A percentile compares a stretch with the other conserved stretches of the same genome.
phyloP scores from a whole-genome alignment of 2,329 filamentous ascomycete genomes.

The Ceratocystis albifundus region DNA sequence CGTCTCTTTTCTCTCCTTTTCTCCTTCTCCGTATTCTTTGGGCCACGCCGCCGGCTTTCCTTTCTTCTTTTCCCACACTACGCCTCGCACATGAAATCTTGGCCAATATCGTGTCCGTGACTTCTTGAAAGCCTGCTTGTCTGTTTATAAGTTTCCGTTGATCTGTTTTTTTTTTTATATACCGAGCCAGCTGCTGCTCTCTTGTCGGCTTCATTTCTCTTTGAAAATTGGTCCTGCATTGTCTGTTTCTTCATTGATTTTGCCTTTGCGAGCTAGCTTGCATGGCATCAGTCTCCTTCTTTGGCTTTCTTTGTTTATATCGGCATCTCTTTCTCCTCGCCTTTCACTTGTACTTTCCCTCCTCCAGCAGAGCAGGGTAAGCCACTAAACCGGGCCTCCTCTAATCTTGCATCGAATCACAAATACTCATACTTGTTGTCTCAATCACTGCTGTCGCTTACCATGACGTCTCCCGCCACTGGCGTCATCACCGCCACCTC shows the following conservation, averaged over 20 bases:
- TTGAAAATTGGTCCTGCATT: not conserved
- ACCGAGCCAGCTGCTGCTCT: not conserved
- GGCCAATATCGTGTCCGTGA: not conserved
- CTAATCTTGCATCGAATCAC: not conserved
- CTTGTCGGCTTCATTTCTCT: not conserved
- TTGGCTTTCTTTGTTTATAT: not conserved
- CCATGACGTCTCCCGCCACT: not conserved
- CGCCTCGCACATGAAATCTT: too few relatives aligned
- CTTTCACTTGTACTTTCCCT: not conserved
- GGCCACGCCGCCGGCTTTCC: not conserved
- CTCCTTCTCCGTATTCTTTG: not conserved
- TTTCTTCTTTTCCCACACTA: too few relatives aligned
- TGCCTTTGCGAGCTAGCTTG: not conserved
- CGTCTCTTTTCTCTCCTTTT: not conserved
- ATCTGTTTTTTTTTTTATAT: not conserved
- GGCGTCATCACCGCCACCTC: conserved; percentile 4
- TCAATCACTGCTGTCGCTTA: too few relatives aligned
- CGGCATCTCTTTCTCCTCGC: not conserved
- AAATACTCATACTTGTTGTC: not conserved
- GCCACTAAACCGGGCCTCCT: not conserved
- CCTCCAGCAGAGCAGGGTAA: not conserved
- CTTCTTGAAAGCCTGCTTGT: not conserved
- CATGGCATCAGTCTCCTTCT: not conserved
- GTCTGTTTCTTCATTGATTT: not conserved
- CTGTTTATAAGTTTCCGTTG: not conserved